phyloP scores from a whole-genome alignment of 2,329 filamentous ascomycete genomes.

The Iodosphaeria phyllophila region DNA sequence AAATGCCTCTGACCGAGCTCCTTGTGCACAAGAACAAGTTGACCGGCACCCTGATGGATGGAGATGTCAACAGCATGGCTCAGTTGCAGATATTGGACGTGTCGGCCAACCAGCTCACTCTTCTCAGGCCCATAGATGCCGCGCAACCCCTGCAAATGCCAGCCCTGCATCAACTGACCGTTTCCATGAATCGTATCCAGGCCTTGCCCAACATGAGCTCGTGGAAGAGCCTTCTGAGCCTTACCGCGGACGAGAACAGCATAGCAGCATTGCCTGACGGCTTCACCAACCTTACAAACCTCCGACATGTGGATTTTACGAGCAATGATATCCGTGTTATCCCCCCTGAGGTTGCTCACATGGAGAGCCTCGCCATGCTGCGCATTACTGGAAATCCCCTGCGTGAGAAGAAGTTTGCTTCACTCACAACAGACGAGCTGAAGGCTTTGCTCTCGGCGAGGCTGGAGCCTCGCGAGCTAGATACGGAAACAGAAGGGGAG shows the following conservation, averaged over 20 bases:
- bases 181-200: slow-evolving; percentile 68
- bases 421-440: slow-evolving; percentile 62
- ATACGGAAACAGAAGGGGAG: slow-evolving; percentile 8
- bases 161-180: slow-evolving; percentile 49
- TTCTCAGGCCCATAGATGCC: slow-evolving; percentile 22
- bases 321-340: slow-evolving; percentile 66
- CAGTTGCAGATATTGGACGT: slow-evolving; percentile 61
- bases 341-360: slow-evolving; percentile 58
- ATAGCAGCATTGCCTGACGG: slow-evolving; percentile 60
- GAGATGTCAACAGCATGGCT: slow-evolving; percentile 35
- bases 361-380: slow-evolving; percentile 60
- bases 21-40: slow-evolving; percentile 63
- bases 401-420: slow-evolving; percentile 69
- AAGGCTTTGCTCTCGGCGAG: slow-evolving; percentile 54
- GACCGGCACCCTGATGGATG: slow-evolving; percentile 49
- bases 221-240: slow-evolving; percentile 54
- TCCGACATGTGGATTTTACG: slow-evolving; percentile 67
- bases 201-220: slow-evolving; percentile 52
- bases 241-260: slow-evolving; percentile 68
- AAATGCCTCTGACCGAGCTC: slow-evolving; percentile 55
- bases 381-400: slow-evolving; percentile 79
- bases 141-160: slow-evolving; percentile 41
- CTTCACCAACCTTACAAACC: slow-evolving; percentile 44
- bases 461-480: slow-evolving; percentile 41
- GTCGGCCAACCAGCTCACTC: slow-evolving; percentile 53